Conservation (phyloP, 1,284 basidiomycete genomes). For the Cystobasidium pallidum region DNA sequence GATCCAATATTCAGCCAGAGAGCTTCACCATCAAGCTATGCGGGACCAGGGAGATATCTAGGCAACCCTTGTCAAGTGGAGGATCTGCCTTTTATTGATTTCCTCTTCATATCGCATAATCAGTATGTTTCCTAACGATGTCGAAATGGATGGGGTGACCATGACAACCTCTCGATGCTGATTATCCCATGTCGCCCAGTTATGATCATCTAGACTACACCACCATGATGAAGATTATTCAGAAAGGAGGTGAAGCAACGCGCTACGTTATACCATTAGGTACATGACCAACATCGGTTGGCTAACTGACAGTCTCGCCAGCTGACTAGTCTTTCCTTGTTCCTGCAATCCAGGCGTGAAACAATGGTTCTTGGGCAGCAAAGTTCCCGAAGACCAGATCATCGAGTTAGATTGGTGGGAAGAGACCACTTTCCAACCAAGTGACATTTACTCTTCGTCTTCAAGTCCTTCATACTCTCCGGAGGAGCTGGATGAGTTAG, state of each 20-base stretch:
- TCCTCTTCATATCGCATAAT: constrained; percentile 53
- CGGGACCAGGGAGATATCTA: constrained; percentile 50
- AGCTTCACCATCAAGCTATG: constrained; percentile 52
- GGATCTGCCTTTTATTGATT: constrained; percentile 52
- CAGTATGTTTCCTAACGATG: constrained; percentile 51
- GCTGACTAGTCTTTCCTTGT: no score
- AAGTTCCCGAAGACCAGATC: constrained; percentile 49
- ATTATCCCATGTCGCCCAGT: no score
- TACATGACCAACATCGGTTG: constrained; percentile 22
- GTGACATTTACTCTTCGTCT: constrained; percentile 54
- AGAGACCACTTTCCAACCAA: constrained; percentile 53
- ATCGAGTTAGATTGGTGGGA: constrained; percentile 55
- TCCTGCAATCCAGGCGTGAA: constrained; percentile 48
- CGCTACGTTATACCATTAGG: constrained; percentile 53
- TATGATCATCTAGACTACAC: constrained; percentile 54
- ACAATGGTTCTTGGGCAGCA: constrained; percentile 51
- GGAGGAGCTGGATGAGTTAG: constrained; percentile 14
- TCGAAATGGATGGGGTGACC: no score
- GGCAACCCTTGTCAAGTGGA: constrained; percentile 51
- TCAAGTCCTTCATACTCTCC: not conserved
- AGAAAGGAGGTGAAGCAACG: constrained; percentile 46
- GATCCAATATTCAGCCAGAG: constrained; percentile 54
- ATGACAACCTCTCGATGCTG: no score
- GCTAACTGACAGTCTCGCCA: no score
- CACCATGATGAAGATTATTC: constrained; percentile 48